Evolutionary conservation across 352 stramenopile species (phyloP).

Genomic region (Globisporangium viniferum): DNA sequence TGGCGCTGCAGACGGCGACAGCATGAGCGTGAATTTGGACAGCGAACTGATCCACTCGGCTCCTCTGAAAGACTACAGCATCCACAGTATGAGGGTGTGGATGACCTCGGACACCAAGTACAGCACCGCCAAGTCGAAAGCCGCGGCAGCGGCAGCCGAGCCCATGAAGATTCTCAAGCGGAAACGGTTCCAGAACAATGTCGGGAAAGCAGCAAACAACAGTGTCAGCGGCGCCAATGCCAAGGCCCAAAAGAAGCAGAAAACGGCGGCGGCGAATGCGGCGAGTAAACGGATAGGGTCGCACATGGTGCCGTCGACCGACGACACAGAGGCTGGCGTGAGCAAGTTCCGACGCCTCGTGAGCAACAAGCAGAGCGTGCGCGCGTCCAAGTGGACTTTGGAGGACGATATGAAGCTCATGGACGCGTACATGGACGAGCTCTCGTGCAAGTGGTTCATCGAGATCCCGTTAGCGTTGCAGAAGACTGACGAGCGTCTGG

Average conservation of each 20-base stretch:
- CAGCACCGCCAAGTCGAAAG: slow-evolving; percentile 56
- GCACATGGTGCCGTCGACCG: slow-evolving; percentile 23
- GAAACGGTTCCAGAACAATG: slow-evolving; percentile 43
- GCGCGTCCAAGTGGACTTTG: slow-evolving; percentile 58
- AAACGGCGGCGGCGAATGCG: not conserved
- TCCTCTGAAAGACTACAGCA: slow-evolving; percentile 62
- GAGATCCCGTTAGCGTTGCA: slow-evolving; percentile 72
- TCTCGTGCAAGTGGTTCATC: slow-evolving; percentile 76
- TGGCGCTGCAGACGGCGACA: slow-evolving; percentile 26
- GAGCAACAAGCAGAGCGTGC: slow-evolving; percentile 46
- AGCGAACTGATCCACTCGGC: slow-evolving; percentile 50
- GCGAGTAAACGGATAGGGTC: slow-evolving; percentile 11
- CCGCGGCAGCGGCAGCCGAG: slow-evolving; percentile 35
- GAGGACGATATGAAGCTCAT: slow-evolving; percentile 67
- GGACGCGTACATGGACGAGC: slow-evolving; percentile 69
- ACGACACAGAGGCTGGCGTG: slow-evolving; percentile 31
- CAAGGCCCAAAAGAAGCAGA: slow-evolving; percentile 19
- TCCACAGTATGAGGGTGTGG: slow-evolving; percentile 67
- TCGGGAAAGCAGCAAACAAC: slow-evolving; percentile 10
- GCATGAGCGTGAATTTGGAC: slow-evolving; percentile 52
- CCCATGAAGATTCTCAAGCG: slow-evolving; percentile 47
- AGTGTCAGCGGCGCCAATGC: not conserved
- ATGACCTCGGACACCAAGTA: slow-evolving; percentile 42
- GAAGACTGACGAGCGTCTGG: slow-evolving; percentile 52
- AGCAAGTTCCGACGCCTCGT: slow-evolving; percentile 47